Evolutionary conservation across 2,329 filamentous ascomycete species (phyloP), one percentile per base, ranked within the genome.

Genomic region (Ophiostoma populinum): DNA sequence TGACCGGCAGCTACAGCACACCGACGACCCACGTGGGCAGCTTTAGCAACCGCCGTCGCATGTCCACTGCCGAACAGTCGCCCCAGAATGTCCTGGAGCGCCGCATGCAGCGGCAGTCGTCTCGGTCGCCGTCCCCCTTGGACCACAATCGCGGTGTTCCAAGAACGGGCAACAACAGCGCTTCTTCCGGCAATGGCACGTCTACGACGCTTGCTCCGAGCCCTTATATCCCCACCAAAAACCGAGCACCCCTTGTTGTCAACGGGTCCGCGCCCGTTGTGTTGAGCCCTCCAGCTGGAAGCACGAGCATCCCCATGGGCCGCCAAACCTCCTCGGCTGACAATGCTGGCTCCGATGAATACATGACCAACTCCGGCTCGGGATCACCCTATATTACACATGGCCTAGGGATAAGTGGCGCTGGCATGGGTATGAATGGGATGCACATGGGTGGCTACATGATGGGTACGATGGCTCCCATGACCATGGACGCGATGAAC

Each of bases 111-210:
- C 57, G 64, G 24, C 60, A 60, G 2, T 70, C 67, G 2, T n/a
- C n/a, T n/a, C 58, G 66, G 11, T 72, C 68, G 5, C 67, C 66
- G 10, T 73, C 68, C 4, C 67, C 68, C 1, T 50, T 67, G 2
- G 62, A 65, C 4, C 65, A 68, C 39, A 50, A 54, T 28, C 58
- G 64, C 32, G 56, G 58, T 2, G 56, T 58, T 21, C 61, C 63
- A 0, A 45, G 53, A 0, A 58, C 55, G 4, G 57, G 53, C 16
- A 52, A 10, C 17, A 13, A 15, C 7, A 18, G 29, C 22, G 12
- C 24, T 5, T 7, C n/a, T 13, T 11, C 28, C n/a, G 52, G 45
- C 4, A 53, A 51, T 38, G 57, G 35, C 26, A 53, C 53, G 26
- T 55, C 59, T 1, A 51, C 57, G 1, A 53, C 62, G 2, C 44